These are phyloP conservation scores for Curvularia verruculosa DNA, from an alignment of 2,329 filamentous ascomycete genomes.

Conservation along the genomic window DNA sequence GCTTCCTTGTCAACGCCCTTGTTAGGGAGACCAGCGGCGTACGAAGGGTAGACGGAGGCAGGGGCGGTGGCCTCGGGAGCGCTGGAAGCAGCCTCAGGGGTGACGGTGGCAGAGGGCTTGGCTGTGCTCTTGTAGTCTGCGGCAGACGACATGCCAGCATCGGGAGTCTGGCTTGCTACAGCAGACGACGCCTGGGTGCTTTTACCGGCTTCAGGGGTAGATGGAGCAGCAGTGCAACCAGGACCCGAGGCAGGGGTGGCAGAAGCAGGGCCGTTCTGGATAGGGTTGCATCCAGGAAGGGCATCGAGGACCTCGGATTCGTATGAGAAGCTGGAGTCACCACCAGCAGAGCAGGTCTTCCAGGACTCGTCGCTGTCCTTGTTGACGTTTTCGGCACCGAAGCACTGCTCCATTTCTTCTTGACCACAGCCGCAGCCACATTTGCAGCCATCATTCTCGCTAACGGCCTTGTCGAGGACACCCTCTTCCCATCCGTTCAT, in stretches of 20 bases:
- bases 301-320: constrained; percentile 31
- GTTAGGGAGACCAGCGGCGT: constrained; percentile 20
- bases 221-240: constrained; percentile 32
- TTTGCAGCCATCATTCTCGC: constrained; percentile 42
- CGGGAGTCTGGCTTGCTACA: constrained; percentile 7
- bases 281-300: constrained; percentile 49
- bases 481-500: constrained; percentile 48
- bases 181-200: constrained; percentile 5
- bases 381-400: constrained; percentile 45
- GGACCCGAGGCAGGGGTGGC: constrained; percentile 38
- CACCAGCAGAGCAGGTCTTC: constrained; percentile 34
- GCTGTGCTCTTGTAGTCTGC: constrained; percentile 4
- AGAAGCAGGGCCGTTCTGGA: constrained; percentile 43
- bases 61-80: constrained; percentile 9
- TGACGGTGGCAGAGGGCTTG: background rate
- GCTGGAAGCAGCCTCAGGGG: background rate
- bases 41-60: constrained; percentile 4
- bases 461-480: constrained; percentile 45
- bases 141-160: constrained; percentile 5
- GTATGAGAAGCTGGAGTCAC: constrained; percentile 18
- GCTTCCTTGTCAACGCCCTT: constrained; percentile 12
- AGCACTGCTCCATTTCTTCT: constrained; percentile 46
- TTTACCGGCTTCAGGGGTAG: constrained; percentile 12
- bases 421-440: constrained; percentile 48
- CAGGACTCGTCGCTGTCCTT: constrained; percentile 38